These are phyloP conservation scores for Scheffersomyces parashehatae DNA, from an alignment of 1,139 yeast species.

Conservation along the genomic window DNA sequence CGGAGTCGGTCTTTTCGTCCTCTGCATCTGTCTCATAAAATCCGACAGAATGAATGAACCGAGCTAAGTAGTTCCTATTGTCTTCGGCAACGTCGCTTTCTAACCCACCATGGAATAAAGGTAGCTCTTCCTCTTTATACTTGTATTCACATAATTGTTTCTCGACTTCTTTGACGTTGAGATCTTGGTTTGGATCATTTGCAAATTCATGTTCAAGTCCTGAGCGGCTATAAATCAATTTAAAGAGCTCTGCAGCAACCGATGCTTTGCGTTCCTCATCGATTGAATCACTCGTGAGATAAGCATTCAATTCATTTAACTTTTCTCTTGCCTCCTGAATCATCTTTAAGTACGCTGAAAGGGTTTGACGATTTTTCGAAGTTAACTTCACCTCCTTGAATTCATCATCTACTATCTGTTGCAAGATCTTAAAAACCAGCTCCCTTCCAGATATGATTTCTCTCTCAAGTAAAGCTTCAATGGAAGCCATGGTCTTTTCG, in stretches of 20 bases:
- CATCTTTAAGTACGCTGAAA: constrained; percentile 29
- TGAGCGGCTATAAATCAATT: constrained; percentile 25
- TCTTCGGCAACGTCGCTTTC: constrained; percentile 19
- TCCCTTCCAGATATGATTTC: constrained; percentile 3
- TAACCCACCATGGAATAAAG: constrained; percentile 19
- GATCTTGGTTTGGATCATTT: constrained; percentile 26
- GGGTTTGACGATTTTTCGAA: constrained; percentile 13
- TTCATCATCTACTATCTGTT: neutral
- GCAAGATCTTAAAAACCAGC: constrained; percentile 1
- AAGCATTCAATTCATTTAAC: constrained; percentile 6
- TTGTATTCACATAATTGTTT: constrained; percentile 40
- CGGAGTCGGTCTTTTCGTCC: constrained; percentile 12
- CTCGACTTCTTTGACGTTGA: constrained; percentile 47
- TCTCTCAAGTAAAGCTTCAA: constrained; percentile 23
- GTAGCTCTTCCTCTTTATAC: constrained; percentile 47
- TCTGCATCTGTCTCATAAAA: constrained; percentile 42
- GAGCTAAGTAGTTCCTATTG: constrained; percentile 38
- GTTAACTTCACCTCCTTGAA: constrained; percentile 9
- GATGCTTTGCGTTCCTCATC: constrained; percentile 6
- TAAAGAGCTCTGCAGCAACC: constrained; percentile 19
- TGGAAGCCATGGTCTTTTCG: constrained; percentile 44
- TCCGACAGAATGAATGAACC: constrained; percentile 61
- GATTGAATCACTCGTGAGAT: neutral
- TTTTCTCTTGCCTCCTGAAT: constrained; percentile 27
- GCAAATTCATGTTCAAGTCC: constrained; percentile 33